Percentiles rank a stretch among this genome's conserved stretches.
Evolutionary conservation across 768 basidiomycete species (phyloP).

Genomic region (Lactarius hatsudake): DNA sequence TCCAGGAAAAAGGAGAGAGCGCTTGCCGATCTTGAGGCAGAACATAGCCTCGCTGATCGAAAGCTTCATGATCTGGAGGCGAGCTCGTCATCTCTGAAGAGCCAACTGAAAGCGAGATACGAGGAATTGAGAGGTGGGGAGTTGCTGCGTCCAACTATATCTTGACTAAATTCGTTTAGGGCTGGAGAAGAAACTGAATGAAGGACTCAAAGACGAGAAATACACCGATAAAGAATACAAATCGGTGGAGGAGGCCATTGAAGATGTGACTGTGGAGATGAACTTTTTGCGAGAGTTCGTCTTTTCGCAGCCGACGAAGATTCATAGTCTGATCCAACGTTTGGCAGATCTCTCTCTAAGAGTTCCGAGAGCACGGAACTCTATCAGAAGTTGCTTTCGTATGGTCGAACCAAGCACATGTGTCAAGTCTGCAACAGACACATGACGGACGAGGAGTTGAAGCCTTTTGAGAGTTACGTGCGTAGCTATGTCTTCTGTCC

Average conservation of each 20-base stretch:
- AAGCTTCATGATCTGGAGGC: constrained; percentile 63
- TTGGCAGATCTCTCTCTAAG: constrained; percentile 32
- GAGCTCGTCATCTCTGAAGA: constrained; percentile 55
- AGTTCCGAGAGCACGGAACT: constrained; percentile 41
- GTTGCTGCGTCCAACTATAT: not conserved
- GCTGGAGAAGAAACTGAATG: constrained; percentile 47
- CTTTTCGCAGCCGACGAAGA: constrained; percentile 5
- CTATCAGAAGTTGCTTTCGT: constrained; percentile 54
- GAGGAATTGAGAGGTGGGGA: constrained; percentile 60
- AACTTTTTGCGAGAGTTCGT: constrained; percentile 45
- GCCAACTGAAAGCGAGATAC: constrained; percentile 58
- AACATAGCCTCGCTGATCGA: constrained; percentile 47
- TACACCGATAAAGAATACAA: constrained; percentile 29
- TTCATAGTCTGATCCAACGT: not conserved
- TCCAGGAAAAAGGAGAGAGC: constrained; percentile 69
- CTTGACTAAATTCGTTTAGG: constrained; percentile 34
- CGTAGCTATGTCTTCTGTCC: not conserved
- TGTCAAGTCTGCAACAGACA: constrained; percentile 78
- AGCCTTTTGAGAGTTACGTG: constrained; percentile 62
- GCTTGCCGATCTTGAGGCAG: constrained; percentile 45
- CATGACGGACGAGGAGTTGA: constrained; percentile 52
- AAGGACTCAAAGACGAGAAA: constrained; percentile 33
- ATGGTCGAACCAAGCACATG: constrained; percentile 58
- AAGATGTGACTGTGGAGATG: constrained; percentile 45
- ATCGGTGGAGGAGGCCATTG: constrained; percentile 48